These are phyloP conservation scores for Aspergillus quadrilineatus DNA, from an alignment of 2,329 filamentous ascomycete genomes.

Conservation along the genomic window DNA sequence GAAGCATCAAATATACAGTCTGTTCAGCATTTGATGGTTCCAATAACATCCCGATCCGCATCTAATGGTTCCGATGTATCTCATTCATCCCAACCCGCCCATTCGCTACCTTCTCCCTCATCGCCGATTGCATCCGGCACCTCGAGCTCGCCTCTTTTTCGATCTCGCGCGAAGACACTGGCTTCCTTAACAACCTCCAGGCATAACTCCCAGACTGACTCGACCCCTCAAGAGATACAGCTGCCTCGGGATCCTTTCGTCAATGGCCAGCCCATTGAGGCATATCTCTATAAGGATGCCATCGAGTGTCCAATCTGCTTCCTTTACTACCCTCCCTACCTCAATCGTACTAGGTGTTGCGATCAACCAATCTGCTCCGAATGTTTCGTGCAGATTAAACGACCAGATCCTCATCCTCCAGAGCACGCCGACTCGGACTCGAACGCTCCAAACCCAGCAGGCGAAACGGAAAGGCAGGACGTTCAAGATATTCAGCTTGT, in stretches of 20 bases:
- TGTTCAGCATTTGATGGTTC: conserved; percentile 69
- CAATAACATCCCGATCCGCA: conserved; percentile 72
- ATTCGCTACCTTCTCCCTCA: conserved; percentile 59
- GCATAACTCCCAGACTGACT: conserved; percentile 69
- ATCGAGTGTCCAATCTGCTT: conserved; percentile 95
- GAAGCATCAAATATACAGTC: conserved; percentile 47
- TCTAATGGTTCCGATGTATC: conserved; percentile 75
- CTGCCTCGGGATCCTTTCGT: conserved; percentile 82
- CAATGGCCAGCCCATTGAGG: conserved; percentile 91
- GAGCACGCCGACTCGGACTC: conserved; percentile 63
- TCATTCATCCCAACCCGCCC: conserved; percentile 46
- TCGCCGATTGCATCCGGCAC: conserved; percentile 55
- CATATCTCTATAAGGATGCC: conserved; percentile 88
- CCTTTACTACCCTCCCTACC: conserved; percentile 87
- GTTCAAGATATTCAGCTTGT: conserved; percentile 64
- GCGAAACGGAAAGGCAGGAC: conserved; percentile 36
- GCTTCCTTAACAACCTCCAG: conserved; percentile 76
- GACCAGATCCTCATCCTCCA: conserved; percentile 84
- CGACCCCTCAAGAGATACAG: conserved; percentile 73
- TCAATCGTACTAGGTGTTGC: conserved; percentile 93
- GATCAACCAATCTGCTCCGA: conserved; percentile 96
- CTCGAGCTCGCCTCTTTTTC: conserved; percentile 62
- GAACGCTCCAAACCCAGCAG: conserved; percentile 32
- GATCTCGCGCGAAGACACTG: conserved; percentile 83
- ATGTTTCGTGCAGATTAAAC: conserved; percentile 98